Evolutionary conservation across 2,329 filamentous ascomycete genomes (phyloP).

Genomic region (Phialemoniopsis sp.): DNA sequence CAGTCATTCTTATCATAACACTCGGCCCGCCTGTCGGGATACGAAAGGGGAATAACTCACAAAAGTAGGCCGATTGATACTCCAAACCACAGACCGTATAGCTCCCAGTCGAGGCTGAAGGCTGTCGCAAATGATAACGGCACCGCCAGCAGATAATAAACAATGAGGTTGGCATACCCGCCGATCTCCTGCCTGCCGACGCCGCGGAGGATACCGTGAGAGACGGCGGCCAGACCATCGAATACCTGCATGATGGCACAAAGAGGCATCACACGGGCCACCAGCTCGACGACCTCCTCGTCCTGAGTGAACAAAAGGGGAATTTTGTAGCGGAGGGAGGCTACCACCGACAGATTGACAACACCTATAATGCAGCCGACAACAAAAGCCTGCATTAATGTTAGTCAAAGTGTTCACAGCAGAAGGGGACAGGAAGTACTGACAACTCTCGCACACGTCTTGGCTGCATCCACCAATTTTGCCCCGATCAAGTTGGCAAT

Average conservation of each 20-base stretch:
- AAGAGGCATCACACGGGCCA: conserved; percentile 69
- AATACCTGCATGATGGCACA: conserved; percentile 88
- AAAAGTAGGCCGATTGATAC: conserved; percentile 67
- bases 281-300: conserved; percentile 61
- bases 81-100: conserved; percentile 79
- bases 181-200: conserved; percentile 87
- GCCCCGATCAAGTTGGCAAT: conserved; percentile 92
- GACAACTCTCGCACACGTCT: conserved; percentile 73
- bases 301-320: conserved; percentile 77
- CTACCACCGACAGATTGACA: conserved; percentile 71
- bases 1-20: conserved; percentile 2
- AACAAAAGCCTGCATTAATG: conserved; percentile 44
- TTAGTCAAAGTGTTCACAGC: conserved; percentile 1
- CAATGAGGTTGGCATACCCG: conserved; percentile 80
- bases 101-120: conserved; percentile 72
- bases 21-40: neutral
- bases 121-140: conserved; percentile 76
- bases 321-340: conserved; percentile 65
- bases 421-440: conserved; percentile 15
- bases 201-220: conserved; percentile 81
- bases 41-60: conserved; percentile 30
- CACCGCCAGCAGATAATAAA: conserved; percentile 83
- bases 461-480: conserved; percentile 74
- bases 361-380: conserved; percentile 68
- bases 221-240: conserved; percentile 74